Conservation (phyloP, 352 stramenopile genomes). For the Phytophthora europaea region DNA sequence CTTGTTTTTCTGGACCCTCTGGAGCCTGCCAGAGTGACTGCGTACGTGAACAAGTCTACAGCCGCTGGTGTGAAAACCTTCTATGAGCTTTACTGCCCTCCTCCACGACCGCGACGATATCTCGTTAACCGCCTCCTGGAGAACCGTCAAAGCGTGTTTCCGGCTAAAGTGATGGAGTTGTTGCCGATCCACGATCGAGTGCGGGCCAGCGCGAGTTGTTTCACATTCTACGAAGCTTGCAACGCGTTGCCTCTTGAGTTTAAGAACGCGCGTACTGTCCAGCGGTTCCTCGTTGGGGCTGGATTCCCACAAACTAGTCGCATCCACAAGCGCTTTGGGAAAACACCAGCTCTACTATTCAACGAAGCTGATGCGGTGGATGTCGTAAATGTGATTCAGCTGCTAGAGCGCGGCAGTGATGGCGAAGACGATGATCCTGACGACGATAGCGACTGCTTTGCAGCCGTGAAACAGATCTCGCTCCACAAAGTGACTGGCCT, state of each 20-base stretch:
- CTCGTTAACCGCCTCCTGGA: conserved; percentile 38
- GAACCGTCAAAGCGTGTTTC: conserved; percentile 19
- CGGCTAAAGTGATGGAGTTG: conserved; percentile 37
- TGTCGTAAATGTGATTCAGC: conserved; percentile 40
- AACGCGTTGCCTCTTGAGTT: conserved; percentile 46
- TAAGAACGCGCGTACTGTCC: not conserved
- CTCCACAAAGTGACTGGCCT: conserved; percentile 43
- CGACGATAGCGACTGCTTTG: conserved; percentile 52
- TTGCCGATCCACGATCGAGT: conserved; percentile 43
- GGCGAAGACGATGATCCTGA: conserved; percentile 26
- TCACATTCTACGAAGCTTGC: conserved; percentile 36
- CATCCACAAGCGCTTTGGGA: conserved; percentile 40
- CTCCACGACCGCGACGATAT: conserved; percentile 48
- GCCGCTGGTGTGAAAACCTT: conserved; percentile 39
- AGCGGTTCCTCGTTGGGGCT: conserved; percentile 33
- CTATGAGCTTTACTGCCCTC: conserved; percentile 51
- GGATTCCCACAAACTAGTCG: conserved; percentile 23
- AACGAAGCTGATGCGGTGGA: conserved; percentile 27
- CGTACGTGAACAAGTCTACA: conserved; percentile 50
- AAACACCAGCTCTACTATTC: conserved; percentile 34
- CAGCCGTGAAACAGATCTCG: conserved; percentile 39
- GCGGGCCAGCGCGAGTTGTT: conserved; percentile 37
- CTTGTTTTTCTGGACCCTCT: conserved; percentile 49
- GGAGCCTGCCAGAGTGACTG: conserved; percentile 39
- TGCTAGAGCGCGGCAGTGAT: conserved; percentile 43